A percentile compares a stretch with the other conserved stretches of the same genome.
Evolutionary conservation across 371 early-diverging fungal species (phyloP).

Genomic region (Lichtheimia corymbifera): DNA sequence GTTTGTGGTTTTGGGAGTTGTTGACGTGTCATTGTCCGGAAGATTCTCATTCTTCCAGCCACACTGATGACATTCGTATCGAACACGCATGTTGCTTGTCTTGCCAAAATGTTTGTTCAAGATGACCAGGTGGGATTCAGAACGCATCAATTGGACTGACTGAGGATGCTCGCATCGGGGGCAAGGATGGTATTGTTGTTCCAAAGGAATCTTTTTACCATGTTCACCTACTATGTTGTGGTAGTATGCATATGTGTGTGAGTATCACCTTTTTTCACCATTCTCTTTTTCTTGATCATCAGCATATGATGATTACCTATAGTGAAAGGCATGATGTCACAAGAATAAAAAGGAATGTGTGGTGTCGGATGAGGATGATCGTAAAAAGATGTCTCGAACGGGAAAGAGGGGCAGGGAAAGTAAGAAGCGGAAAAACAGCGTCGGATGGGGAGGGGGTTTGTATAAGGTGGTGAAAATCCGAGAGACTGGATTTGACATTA

Average conservation of each 20-base stretch:
- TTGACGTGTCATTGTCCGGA: conserved; percentile 19
- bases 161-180: conserved; percentile 33
- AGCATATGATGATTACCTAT: not conserved
- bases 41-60: conserved; percentile 33
- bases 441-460: too few species aligned
- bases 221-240: conserved; percentile 33
- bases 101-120: conserved; percentile 34
- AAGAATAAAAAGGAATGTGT: conserved; percentile 5
- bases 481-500: too few species aligned
- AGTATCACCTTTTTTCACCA: not conserved
- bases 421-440: too few species aligned
- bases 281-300: not conserved
- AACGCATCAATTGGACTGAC: conserved; percentile 42
- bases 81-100: conserved; percentile 36
- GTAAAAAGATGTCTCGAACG: too few species aligned
- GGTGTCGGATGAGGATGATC: too few species aligned
- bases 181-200: conserved; percentile 43
- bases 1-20: too few species aligned
- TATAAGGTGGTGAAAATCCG: too few species aligned
- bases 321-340: conserved; percentile 11
- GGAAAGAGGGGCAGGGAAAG: too few species aligned
- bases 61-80: conserved; percentile 32
- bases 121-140: conserved; percentile 36
- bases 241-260: not conserved
- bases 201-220: conserved; percentile 38